Evolutionary conservation across 2,329 filamentous ascomycete genomes (phyloP), one percentile per base, ranked within the genome.

Genomic region (Aspergillus fijiensis): DNA sequence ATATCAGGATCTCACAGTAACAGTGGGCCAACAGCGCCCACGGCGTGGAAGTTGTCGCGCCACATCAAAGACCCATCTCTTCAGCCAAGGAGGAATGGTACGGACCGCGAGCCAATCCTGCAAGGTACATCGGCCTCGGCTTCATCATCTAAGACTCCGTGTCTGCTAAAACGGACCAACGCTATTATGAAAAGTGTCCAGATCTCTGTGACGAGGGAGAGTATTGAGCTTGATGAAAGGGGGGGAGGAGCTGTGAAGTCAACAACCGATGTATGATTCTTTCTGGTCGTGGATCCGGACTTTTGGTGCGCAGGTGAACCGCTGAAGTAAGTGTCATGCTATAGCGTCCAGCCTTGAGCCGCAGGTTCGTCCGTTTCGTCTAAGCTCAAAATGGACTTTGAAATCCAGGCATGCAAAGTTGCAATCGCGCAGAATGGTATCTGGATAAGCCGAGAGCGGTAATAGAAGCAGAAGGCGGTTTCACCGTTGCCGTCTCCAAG

Each of bases 141-240:
- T 6, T 58, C 57, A 10, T 25, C 39, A 7, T 45, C 39, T 19
- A 14, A 21, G 50, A 1, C 57, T 7, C 6, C 19, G 39, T 16
- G 10, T 11, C 14, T 23, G 5, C 39, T 45, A 10, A 23, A 35
- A 10, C 25, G 19, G 1, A 49, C 35, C 16, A 48, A 35, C n/a
- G 42, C 51, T 5, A 58, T 58, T 6, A 4, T 58, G 47, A 66
- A 65, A 25, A 65, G 63, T 19, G 58, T 66, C 11, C 53, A 65
- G 21, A 65, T 65, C 11, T 65, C 55, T 2, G 63, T 66, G 1
- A 58, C 57, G 14, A 31, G 57, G 3, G 57, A 58, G n/a, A 49
- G 42, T 11, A 58, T 58, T 16, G 57, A 58, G 31, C 35, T 58
- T n/a, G 57, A 11, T 11, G 51, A 58, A 5, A 49, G 45, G 6